Evolutionary conservation across 768 basidiomycete species (phyloP), one percentile per base, ranked within the genome.

Genomic region (Psilocybe cyanescens): DNA sequence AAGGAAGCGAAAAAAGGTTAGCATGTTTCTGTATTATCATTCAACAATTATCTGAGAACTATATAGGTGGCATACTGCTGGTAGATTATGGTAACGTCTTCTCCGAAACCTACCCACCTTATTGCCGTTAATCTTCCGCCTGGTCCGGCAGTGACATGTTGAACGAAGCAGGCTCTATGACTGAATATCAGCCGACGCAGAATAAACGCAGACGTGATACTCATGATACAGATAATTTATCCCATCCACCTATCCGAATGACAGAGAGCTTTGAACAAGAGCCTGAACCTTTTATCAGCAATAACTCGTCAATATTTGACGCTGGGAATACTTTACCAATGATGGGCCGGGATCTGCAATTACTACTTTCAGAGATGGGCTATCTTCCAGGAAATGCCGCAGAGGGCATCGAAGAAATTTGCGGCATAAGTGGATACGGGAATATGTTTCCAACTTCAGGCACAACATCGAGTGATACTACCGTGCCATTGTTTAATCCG

Each of bases 81-180:
- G 81, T 12, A 74, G 75, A 45, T 65, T 78, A 19, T 70, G 73
- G 79, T 78, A 55, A 64, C 71, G 65, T 24, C n/a, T 37, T n/a
- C 29, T 39, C 24, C 24, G 33, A 33, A 57, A 28, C 31, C 47
- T 49, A n/a, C 8, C 45, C 7, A 35, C 4, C 11, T 44, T 5
- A n/a, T 16, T 5, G 5, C n/a, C 17, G 16, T 33, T 16, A n/a
- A 53, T 33, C 31, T 17, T n/a, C 12, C 16, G 1, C 8, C 33
- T 37, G 50, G 28, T 11, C 30, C 3, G 8, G 1, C 60, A 88
- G 87, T 80, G 86, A 89, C 61, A 79, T 88, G 58, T 70, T 89
- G 39, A 84, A 81, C 57, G 87, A 86, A 59, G 75, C 88, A 1
- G 84, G 82, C 19, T 82, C 79, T 1, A 79, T 85, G 8, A 81